Percentiles rank a stretch among this genome's conserved stretches.
Conservation (phyloP, 495 filamentous ascomycete species). For the Pyrenopolyporus hunteri region DNA sequence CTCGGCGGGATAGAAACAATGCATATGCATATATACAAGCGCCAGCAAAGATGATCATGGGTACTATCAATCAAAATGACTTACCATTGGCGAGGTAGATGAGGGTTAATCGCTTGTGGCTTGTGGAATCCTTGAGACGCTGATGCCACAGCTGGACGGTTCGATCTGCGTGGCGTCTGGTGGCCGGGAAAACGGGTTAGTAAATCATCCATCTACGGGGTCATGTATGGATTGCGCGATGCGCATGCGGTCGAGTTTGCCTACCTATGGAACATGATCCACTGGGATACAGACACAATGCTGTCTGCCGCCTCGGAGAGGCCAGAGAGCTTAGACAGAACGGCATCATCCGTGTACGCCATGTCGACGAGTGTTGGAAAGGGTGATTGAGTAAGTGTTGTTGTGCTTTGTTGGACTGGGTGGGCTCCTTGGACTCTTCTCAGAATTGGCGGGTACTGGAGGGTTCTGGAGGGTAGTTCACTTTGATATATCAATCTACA, state of each 20-base stretch:
- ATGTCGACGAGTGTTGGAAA: slow-evolving; percentile 54
- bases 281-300: slow-evolving; percentile 94
- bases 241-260: slow-evolving; percentile 22
- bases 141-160: slow-evolving; percentile 90
- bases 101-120: slow-evolving; percentile 84
- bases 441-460: not conserved
- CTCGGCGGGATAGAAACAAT: not conserved
- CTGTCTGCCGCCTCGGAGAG: slow-evolving; percentile 96
- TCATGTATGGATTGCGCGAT: not conserved
- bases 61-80: slow-evolving; percentile 20
- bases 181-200: slow-evolving; percentile 21
- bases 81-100: slow-evolving; percentile 95
- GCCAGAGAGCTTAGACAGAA: slow-evolving; percentile 89
- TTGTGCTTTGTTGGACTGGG: slow-evolving; percentile 4
- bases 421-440: not conserved
- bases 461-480: slow-evolving; percentile 7
- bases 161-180: slow-evolving; percentile 84
- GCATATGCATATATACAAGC: too few relatives aligned
- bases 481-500: slow-evolving; percentile 34
- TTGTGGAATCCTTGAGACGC: slow-evolving; percentile 80
- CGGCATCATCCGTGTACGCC: slow-evolving; percentile 93
- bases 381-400: not conserved
- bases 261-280: slow-evolving; percentile 99
- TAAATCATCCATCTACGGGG: slow-evolving; percentile 15
- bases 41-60: slow-evolving; percentile 32